These are phyloP conservation scores for Serendipita vermifera DNA, from an alignment of 768 basidiomycete genomes.

Conservation along the genomic window DNA sequence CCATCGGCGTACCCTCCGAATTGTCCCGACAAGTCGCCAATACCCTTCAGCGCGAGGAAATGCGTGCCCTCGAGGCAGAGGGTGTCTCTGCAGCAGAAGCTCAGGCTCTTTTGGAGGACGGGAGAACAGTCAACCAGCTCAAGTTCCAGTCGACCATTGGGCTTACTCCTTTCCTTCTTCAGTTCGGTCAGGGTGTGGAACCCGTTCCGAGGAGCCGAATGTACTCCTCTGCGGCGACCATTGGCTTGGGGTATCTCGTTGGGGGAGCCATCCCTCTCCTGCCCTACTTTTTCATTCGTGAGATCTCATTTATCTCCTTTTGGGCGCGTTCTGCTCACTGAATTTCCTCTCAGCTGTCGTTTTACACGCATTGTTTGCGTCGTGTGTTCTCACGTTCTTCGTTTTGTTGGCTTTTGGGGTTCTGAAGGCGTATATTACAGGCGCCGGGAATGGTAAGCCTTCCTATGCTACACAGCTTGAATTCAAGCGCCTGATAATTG, in stretches of 20 bases:
- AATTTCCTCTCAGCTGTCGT: conserved; percentile 11
- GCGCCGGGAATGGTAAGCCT: conserved; percentile 1
- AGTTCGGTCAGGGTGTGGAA: conserved; percentile 80
- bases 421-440: conserved; percentile 38
- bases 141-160: conserved; percentile 36
- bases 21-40: conserved; percentile 68
- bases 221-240: conserved; percentile 86
- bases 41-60: conserved; percentile 55
- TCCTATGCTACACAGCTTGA: conserved; percentile 45
- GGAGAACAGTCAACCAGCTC: neutral
- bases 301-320: conserved; percentile 13
- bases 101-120: neutral
- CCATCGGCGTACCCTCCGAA: conserved; percentile 77
- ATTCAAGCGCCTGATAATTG: conserved; percentile 70
- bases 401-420: conserved; percentile 83
- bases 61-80: conserved; percentile 23
- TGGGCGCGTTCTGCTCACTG: neutral
- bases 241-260: conserved; percentile 85
- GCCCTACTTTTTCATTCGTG: conserved; percentile 80
- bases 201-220: conserved; percentile 76
- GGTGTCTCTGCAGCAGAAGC: conserved; percentile 14
- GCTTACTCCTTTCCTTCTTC: conserved; percentile 83
- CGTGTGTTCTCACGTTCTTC: conserved; percentile 67
- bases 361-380: conserved; percentile 49
- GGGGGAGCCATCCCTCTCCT: conserved; percentile 88